Conservation (phyloP, 306 rosid species). For the Prunus padus region DNA sequence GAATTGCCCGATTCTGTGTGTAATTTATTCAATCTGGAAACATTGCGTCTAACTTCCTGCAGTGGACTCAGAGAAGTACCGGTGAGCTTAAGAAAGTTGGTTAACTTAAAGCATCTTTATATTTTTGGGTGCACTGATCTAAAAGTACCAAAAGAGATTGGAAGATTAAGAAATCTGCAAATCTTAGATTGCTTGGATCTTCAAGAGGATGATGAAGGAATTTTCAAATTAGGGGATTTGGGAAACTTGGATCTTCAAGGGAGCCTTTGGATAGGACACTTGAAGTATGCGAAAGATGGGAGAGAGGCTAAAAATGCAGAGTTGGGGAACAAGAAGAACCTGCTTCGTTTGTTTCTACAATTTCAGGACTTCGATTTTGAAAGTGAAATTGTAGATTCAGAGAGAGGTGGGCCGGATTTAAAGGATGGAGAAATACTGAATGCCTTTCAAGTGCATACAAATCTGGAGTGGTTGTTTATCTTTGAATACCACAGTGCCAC, state of each 20-base stretch:
- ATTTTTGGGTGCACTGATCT: fast-evolving
- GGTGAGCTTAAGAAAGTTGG: background rate
- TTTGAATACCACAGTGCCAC: fast-evolving
- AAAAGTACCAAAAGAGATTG: background rate
- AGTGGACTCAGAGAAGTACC: background rate
- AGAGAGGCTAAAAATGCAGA: background rate
- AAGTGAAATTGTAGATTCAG: too few relatives aligned
- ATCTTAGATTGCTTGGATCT: background rate
- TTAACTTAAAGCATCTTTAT: background rate
- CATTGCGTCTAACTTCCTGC: background rate
- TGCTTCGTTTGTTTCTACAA: background rate
- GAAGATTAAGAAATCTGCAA: background rate
- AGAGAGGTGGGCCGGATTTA: too few relatives aligned
- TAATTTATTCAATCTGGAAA: slow-evolving; percentile 11
- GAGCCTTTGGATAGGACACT: fast-evolving
- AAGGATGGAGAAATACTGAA: background rate
- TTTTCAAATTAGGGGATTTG: background rate
- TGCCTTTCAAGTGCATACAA: slow-evolving; percentile 7
- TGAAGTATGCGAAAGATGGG: background rate
- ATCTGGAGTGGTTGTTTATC: background rate
- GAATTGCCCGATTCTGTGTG: background rate
- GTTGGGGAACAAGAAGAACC: background rate
- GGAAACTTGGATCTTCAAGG: background rate
- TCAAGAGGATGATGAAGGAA: background rate
- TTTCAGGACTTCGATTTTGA: too few relatives aligned